Evolutionary conservation across 257 asterid species (phyloP).

Genomic region (Ilex aquifolium): DNA sequence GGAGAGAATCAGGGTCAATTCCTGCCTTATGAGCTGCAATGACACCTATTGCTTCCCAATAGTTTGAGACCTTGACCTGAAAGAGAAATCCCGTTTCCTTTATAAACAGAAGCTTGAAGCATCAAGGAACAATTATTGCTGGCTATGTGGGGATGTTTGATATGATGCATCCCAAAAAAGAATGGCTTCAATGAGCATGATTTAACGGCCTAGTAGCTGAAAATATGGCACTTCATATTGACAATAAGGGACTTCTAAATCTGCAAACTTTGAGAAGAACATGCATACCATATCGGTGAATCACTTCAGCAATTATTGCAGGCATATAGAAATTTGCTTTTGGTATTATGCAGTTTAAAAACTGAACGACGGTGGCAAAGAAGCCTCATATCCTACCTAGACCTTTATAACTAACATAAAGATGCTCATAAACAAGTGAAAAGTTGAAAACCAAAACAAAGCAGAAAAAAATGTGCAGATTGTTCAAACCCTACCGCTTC

Average conservation of each 20-base stretch:
- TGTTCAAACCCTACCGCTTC: constrained; percentile 42
- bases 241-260: background rate
- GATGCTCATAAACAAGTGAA: too few species aligned
- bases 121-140: background rate
- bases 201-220: background rate
- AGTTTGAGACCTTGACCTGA: constrained; percentile 76
- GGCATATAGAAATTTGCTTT: too few species aligned
- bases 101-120: background rate
- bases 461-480: background rate
- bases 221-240: background rate
- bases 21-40: constrained; percentile 92
- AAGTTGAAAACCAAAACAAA: background rate
- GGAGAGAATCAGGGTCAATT: constrained; percentile 64
- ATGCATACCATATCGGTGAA: too few species aligned
- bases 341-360: too few species aligned
- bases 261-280: background rate
- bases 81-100: constrained; percentile 11
- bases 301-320: too few species aligned
- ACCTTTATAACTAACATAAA: too few species aligned
- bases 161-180: background rate
- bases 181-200: background rate
- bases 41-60: constrained; percentile 95
- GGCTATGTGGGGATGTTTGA: background rate
- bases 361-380: too few species aligned
- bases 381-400: too few species aligned